phyloP scores from a whole-genome alignment of 192 early-diverging fungal genomes.

The Coemansia sp. region DNA sequence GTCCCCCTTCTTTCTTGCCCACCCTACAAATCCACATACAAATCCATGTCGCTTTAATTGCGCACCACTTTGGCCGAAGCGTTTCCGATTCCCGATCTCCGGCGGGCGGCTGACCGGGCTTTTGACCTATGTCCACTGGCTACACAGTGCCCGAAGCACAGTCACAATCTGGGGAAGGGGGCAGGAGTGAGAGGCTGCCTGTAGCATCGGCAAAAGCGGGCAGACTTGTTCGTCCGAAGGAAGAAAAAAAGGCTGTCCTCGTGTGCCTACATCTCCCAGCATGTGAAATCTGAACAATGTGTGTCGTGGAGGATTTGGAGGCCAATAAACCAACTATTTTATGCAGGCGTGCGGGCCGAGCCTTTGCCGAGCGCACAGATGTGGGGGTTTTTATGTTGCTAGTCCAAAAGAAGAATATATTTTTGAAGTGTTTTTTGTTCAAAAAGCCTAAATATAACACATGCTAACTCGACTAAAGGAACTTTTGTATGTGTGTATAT shows the following conservation, averaged over 20 bases:
- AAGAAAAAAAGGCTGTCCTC: not conserved
- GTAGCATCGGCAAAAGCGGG: not conserved
- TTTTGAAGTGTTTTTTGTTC: not conserved
- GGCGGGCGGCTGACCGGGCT: not conserved
- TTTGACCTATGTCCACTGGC: not conserved
- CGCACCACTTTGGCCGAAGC: not conserved
- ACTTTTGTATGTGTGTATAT: not conserved
- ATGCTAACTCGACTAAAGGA: too few relatives aligned
- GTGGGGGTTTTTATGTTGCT: not conserved
- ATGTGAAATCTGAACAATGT: not conserved
- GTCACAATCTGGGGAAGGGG: not conserved
- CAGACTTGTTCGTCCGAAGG: not conserved
- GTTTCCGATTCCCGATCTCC: slow-evolving; percentile 10
- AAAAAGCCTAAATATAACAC: not conserved
- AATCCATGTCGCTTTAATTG: not conserved
- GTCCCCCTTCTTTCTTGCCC: not conserved
- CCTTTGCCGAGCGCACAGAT: not conserved
- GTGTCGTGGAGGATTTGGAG: not conserved
- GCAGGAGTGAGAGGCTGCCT: not conserved
- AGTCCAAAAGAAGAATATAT: not conserved
- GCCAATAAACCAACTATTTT: not conserved
- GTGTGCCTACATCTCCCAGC: not conserved
- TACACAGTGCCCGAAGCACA: not conserved
- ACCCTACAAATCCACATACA: not conserved
- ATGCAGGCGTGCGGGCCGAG: not conserved